phyloP scores from a whole-genome alignment of 2,329 filamentous ascomycete species.

The Myriosclerotinia scirpicola region DNA sequence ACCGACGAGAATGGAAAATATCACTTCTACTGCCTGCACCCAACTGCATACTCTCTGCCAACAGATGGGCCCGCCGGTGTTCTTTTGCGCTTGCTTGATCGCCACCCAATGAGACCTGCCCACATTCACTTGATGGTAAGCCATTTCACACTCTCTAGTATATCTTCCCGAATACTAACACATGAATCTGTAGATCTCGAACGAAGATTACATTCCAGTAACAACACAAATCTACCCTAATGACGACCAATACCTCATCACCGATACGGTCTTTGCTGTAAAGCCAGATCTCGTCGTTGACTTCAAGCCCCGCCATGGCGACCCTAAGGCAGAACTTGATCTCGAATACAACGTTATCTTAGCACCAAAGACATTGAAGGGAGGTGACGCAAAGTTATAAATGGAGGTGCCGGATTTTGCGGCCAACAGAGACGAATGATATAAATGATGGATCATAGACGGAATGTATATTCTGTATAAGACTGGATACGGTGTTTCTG shows the following conservation, averaged over 20 bases:
- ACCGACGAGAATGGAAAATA: slow-evolving; percentile 59
- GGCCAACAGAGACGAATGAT: neutral
- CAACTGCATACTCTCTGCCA: slow-evolving; percentile 45
- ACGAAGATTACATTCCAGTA: slow-evolving; percentile 63
- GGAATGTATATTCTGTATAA: neutral
- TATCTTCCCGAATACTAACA: neutral
- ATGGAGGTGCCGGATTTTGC: neutral
- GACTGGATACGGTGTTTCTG: slow-evolving; percentile 9
- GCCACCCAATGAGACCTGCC: slow-evolving; percentile 57
- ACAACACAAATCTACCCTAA: slow-evolving; percentile 77
- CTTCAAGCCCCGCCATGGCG: slow-evolving; percentile 44
- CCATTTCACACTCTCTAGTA: neutral
- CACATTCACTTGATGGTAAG: slow-evolving; percentile 58
- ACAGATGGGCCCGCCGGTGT: slow-evolving; percentile 54
- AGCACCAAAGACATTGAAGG: slow-evolving; percentile 24
- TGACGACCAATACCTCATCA: slow-evolving; percentile 58
- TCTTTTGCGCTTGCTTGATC: slow-evolving; percentile 54
- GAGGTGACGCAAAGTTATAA: slow-evolving; percentile 9
- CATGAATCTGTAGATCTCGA: slow-evolving; percentile 46
- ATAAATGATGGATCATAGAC: slow-evolving; percentile 3
- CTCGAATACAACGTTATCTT: slow-evolving; percentile 42
- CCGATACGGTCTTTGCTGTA: slow-evolving; percentile 55
- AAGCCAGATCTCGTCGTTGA: slow-evolving; percentile 51
- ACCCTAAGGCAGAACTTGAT: slow-evolving; percentile 40
- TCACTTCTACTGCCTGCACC: slow-evolving; percentile 50